Evolutionary conservation across 352 stramenopile species (phyloP).

Genomic region (Phytophthora pistaciae): DNA sequence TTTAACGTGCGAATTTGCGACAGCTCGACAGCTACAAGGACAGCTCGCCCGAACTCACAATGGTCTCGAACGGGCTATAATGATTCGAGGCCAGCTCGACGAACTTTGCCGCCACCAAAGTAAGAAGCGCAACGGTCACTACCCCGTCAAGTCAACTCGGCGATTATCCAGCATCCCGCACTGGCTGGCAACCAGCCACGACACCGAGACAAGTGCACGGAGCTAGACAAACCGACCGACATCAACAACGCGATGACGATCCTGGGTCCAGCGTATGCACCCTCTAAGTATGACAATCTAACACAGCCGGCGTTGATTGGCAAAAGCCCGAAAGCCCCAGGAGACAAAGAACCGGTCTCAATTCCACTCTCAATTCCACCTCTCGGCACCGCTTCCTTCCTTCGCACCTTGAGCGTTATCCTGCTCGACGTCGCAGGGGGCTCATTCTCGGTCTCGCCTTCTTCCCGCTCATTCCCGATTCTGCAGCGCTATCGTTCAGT

Average conservation of each 20-base stretch:
- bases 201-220: background rate
- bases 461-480: background rate
- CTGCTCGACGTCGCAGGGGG: background rate
- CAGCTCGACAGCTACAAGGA: background rate
- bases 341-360: too few species aligned
- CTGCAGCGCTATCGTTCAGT: background rate
- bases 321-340: too few species aligned
- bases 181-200: background rate
- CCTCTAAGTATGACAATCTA: background rate
- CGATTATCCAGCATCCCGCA: background rate
- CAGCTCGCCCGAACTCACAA: background rate
- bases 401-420: background rate
- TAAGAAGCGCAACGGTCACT: background rate
- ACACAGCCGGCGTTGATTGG: slow-evolving; percentile 4
- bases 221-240: background rate
- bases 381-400: background rate
- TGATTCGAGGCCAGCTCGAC: background rate
- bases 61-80: background rate
- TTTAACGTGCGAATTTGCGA: background rate
- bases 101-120: background rate
- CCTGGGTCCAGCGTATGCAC: background rate
- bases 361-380: background rate
- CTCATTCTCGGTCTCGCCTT: background rate
- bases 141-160: background rate
- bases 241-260: slow-evolving; percentile 24